Base-by-base conservation (phyloP, 805 yeast species). In the Kluyveromyces lactis region DNA sequence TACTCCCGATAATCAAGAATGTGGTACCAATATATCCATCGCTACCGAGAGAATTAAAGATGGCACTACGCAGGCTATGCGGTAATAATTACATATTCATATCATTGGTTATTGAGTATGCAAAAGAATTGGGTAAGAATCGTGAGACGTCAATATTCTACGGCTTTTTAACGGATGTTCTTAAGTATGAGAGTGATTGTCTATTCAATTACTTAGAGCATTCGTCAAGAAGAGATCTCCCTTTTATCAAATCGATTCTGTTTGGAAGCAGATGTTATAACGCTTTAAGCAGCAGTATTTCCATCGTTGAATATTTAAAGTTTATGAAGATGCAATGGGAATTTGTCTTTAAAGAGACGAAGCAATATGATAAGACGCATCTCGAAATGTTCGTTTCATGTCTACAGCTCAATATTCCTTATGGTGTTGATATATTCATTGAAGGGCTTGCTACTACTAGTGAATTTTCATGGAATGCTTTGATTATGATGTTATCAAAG, bases 251-350 rank as follows among this genome's bases (percentile, higher is more conserved):
- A 27, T 34, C 60, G 1, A 11, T 51, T 0, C 46, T 59, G 21
- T 60, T 57, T 47, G 66, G 66, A 0, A 60, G 64, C 38, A 58
- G 46, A 37, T n/a, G 60, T 4, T 57, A 49, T 32, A 61, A 60
- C 42, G 19, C 49, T 4, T 30, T 60, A n/a, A 35, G 47, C 3
- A 19, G 41, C 2, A 46, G 45, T 4, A 31, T 51, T 6, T 45
- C 42, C 33, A 49, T 58, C 26, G 18, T 48, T 2, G 43, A 47
- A 7, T 59, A 55, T 29, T 31, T 56, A 29, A 47, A 47, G 3
- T 13, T 45, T 11, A 13, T 58, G 24, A 29, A 26, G 11, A 23
- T 4, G 2, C 63, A 58, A 33, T 52, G 58, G 52, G 29, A 35
- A 23, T 46, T 27, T 26, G 18, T 49, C 12, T 26, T 52, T 19